Percentiles rank a stretch among this genome's conserved stretches.
Evolutionary conservation across 352 stramenopile genomes (phyloP).

Genomic region (Phytophthora aleatoria): DNA sequence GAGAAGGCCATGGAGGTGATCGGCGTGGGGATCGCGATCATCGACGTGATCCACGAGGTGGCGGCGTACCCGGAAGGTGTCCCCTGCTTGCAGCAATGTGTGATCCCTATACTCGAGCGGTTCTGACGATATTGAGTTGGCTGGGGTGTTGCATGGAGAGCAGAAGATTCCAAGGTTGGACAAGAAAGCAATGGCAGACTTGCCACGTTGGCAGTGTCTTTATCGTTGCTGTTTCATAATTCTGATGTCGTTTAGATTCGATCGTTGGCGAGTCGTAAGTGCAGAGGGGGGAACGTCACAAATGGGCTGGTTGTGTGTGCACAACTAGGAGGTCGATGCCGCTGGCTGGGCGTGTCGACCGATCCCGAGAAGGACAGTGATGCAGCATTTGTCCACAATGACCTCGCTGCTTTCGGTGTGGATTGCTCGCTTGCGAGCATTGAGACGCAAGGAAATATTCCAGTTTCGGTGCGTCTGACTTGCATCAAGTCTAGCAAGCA

Average conservation of each 20-base stretch:
- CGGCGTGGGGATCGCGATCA: conserved; percentile 66
- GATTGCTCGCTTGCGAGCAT: conserved; percentile 45
- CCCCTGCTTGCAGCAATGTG: neutral
- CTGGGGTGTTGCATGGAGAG: neutral
- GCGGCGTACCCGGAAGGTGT: conserved; percentile 55
- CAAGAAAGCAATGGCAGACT: neutral
- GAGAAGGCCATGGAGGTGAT: conserved; percentile 47
- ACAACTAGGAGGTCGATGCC: conserved; percentile 48
- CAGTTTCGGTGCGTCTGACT: conserved; percentile 48
- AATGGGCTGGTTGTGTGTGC: conserved; percentile 66
- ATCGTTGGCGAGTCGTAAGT: conserved; percentile 49
- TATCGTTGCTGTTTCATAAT: conserved; percentile 3
- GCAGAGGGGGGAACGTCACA: conserved; percentile 68
- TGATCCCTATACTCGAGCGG: neutral
- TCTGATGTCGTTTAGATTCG: conserved; percentile 39
- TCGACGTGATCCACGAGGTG: conserved; percentile 74
- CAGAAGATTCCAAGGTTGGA: conserved; percentile 67
- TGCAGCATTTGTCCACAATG: conserved; percentile 49
- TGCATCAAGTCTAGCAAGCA: no score
- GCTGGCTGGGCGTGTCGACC: conserved; percentile 64
- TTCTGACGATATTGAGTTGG: conserved; percentile 2
- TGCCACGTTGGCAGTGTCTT: neutral
- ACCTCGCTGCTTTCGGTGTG: conserved; percentile 43
- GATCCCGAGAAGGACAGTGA: conserved; percentile 53
- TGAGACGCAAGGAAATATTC: conserved; percentile 45